Conservation (phyloP, 495 filamentous ascomycete species). For the Hypoxylon trugodes region DNA sequence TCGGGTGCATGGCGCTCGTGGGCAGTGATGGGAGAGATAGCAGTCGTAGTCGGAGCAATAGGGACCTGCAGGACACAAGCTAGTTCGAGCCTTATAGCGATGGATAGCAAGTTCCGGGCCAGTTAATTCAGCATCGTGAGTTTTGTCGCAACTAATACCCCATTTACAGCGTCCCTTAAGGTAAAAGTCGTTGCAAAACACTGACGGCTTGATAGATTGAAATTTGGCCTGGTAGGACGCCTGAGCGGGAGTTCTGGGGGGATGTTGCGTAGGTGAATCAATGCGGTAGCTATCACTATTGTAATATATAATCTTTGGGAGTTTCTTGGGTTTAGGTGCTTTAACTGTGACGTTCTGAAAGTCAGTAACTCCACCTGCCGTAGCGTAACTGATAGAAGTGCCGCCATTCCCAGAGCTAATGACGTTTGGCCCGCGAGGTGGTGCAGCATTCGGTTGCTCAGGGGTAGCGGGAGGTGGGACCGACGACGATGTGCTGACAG, state of each 20-base stretch:
- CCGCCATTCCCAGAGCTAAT: conserved; percentile 46
- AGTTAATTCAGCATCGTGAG: conserved; percentile 43
- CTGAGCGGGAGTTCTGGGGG: conserved; percentile 42
- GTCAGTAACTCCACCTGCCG: conserved; percentile 40
- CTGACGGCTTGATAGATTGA: conserved; percentile 40
- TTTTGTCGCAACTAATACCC: conserved; percentile 45
- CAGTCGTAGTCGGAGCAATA: conserved; percentile 45
- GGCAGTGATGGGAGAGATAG: conserved; percentile 47
- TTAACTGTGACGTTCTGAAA: conserved; percentile 47
- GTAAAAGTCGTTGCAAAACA: conserved; percentile 46
- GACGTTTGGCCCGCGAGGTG: conserved; percentile 33
- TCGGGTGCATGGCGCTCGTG: conserved; percentile 34
- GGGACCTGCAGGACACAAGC: conserved; percentile 42
- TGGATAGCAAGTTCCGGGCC: conserved; percentile 42
- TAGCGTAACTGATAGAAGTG: conserved; percentile 46
- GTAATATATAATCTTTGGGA: conserved; percentile 38
- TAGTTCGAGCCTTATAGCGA: conserved; percentile 46
- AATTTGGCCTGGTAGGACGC: conserved; percentile 44
- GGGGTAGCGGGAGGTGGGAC: conserved; percentile 27
- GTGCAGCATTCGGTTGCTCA: conserved; percentile 16
- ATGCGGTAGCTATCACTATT: conserved; percentile 41
- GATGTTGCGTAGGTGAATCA: conserved; percentile 44
- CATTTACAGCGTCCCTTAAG: conserved; percentile 45
- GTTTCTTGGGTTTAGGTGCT: conserved; percentile 44
- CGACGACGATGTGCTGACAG: conserved; percentile 32